Percentiles rank a stretch among this genome's conserved stretches.
phyloP scores from a whole-genome alignment of 345 rosid genomes.

The Citrus sinensis region DNA sequence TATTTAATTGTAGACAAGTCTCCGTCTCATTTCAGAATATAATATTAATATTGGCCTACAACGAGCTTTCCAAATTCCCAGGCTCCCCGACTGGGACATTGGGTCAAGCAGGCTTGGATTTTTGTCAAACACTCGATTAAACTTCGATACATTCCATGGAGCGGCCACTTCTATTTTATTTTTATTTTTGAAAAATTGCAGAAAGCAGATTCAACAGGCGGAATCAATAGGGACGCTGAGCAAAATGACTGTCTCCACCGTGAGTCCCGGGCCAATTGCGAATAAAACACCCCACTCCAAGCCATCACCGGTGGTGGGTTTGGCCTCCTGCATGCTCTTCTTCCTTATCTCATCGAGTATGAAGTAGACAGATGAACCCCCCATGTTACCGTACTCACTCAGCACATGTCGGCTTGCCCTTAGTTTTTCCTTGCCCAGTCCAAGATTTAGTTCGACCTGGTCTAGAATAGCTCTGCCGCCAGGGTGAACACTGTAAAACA shows the following conservation, averaged over 20 bases:
- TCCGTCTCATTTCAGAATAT: too few relatives aligned
- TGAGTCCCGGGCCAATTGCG: conserved; percentile 1
- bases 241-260: not conserved
- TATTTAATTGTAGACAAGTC: too few relatives aligned
- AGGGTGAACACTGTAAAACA: not conserved
- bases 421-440: not conserved
- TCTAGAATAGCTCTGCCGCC: not conserved
- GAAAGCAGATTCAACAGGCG: not conserved
- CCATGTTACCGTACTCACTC: conserved; percentile 2
- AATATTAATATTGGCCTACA: too few relatives aligned
- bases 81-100: too few relatives aligned
- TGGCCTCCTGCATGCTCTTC: not conserved
- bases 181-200: too few relatives aligned
- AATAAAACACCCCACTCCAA: conserved; percentile 9
- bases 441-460: not conserved
- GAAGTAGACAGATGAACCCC: not conserved
- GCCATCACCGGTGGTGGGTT: not conserved
- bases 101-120: too few relatives aligned
- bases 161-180: too few relatives aligned
- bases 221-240: not conserved
- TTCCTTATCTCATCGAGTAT: conserved; percentile 1
- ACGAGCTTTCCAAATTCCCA: too few relatives aligned
- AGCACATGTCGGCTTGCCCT: not conserved
- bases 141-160: too few relatives aligned
- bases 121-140: too few relatives aligned